Base-by-base conservation (phyloP, 208 protist genomes). In the Acanthamoeba healyi region DNA sequence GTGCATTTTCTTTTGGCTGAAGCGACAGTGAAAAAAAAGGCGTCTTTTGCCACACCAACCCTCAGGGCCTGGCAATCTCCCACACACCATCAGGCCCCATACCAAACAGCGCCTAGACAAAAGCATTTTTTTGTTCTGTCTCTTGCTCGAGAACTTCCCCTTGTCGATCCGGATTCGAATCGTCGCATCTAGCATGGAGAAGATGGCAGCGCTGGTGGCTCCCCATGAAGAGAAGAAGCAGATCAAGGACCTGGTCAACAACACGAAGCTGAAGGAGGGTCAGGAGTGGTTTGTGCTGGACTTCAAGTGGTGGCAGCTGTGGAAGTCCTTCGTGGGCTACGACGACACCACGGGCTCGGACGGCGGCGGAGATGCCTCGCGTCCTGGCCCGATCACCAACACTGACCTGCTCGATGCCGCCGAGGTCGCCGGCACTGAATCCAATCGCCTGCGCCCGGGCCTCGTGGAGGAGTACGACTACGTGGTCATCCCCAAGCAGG, bases 301-400 rank as follows among this genome's bases (percentile, higher is more conserved):
- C 24, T 74, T 36, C 70, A 56, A 81, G 32, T 93, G 88, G 88
- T 63, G 29, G 36, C 88, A 82, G 40, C 32, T 46, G 9, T 93
- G 88, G 88, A 77, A 93, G 44, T 61, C 29, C 44, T 93, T 65
- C 65, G 88, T 93, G 14, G 26, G n/a, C 63, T 74, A 82, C 24
- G 44, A 74, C 14, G 46, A 93, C 63, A 42, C n/a, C 34, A 36
- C 36, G 9, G 56, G 22, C 10, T 65, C 54, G 17, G n/a, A n/a
- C n/a, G n/a, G 3, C 14, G 88, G 15, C n/a, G 44, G 49, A 63
- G 63, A 34, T 36, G 36, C 17, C 84, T 2, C 29, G n/a, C 56
- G 88, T 22, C 88, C 88, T 26, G 88, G 67, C 15, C 44, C 58
- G 19, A 93, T 93, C 42, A 34, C 91, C 88, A 93, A 93, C 88